A percentile compares a stretch with the other conserved stretches of the same genome.
These are phyloP conservation scores for Bocquillonia castaneifolia DNA, from an alignment of 441 rosid species.

Conservation along the genomic window DNA sequence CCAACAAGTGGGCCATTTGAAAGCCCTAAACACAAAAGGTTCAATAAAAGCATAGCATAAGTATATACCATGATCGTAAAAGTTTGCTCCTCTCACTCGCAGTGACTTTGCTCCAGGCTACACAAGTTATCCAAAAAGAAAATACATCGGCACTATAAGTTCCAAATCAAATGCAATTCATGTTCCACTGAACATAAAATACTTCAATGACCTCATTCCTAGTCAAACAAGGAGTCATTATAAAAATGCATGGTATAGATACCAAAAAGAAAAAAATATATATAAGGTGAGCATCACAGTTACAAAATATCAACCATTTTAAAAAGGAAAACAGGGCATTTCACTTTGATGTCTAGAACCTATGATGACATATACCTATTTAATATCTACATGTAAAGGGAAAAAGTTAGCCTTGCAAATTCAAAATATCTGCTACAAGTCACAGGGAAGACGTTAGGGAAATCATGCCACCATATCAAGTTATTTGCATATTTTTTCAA, in stretches of 20 bases:
- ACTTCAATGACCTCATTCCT: conserved; percentile 2
- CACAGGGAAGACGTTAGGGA: neutral
- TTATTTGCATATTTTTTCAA: too few relatives aligned
- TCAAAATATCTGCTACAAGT: neutral
- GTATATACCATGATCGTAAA: conserved; percentile 67
- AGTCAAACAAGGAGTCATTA: neutral
- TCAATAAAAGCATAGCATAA: neutral
- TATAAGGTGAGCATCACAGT: neutral
- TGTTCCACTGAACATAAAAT: neutral
- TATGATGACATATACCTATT: neutral
- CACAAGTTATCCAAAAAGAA: conserved; percentile 13
- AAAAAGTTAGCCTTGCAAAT: neutral
- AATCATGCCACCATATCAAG: neutral
- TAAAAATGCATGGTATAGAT: neutral
- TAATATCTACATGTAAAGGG: neutral
- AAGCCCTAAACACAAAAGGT: neutral
- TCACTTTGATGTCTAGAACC: neutral
- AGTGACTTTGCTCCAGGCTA: conserved; percentile 90
- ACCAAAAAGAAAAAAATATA: neutral
- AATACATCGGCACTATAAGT: conserved; percentile 1
- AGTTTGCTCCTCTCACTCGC: conserved; percentile 80
- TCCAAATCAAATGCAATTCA: conserved; percentile 5
- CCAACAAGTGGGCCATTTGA: conserved; percentile 12
- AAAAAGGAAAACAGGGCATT: neutral
- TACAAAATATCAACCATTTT: neutral